Base-by-base conservation (phyloP, 2,329 filamentous ascomycete genomes). In the Colletotrichum filicis region DNA sequence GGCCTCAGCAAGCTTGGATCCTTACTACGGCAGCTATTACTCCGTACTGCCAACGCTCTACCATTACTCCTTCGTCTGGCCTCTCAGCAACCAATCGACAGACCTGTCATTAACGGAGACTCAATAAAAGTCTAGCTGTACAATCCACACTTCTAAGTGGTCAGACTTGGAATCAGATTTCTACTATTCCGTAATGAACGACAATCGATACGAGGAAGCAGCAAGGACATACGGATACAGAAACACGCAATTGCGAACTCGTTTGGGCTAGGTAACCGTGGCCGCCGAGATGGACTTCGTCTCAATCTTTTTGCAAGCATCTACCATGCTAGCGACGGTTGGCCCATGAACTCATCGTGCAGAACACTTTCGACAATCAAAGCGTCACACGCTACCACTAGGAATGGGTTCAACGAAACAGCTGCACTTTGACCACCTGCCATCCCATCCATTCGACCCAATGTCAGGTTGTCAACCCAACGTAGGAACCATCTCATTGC, bases 21-120 rank as follows among this genome's bases (percentile, higher is more conserved):
- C 59, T 73, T 64, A 69, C 60, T n/a, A 73, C 35, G 55, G 14
- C 19, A 46, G 70, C 26, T 73, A 70, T 73, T 65, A 28, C 26
- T 26, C 26, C 26, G 26, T 26, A 26, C 66, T 42, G 22, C 61
- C 32, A 60, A 59, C 49, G 5, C 63, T 35, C 24, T 68, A 53
- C 37, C 6, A 19, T 7, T 16, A 42, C 37, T 42, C 16, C 16
- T 24, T 59, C 49, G 53, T 46, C 19, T 37, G 26, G 24, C n/a
- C 24, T 42, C 28, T 49, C 26, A 49, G 28, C 24, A 42, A 26
- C 59, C 16, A 24, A 24, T 35, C 19, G 46, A 52, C 46, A 30
- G 28, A 22, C 28, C 19, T 63, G 46, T 28, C 42, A 46, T 30
- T 26, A 30, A 56, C 66, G 8, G 42, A n/a, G 42, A n/a, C 42